Evolutionary conservation across 2,329 filamentous ascomycete species (phyloP), one percentile per base, ranked within the genome.

Genomic region (Calycina herbarum): DNA sequence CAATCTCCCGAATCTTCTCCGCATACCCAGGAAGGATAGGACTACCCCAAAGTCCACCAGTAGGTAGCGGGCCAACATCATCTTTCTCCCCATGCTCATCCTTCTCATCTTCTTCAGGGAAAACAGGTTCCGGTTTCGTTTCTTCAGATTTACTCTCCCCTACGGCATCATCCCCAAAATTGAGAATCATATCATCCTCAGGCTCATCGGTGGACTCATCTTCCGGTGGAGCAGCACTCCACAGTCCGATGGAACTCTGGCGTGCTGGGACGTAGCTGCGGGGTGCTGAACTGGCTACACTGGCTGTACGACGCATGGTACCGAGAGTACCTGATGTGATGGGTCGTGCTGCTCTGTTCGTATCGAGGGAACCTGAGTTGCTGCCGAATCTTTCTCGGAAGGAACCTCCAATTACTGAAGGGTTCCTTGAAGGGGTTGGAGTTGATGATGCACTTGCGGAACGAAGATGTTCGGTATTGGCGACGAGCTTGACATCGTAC

Each of bases 401-500:
- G 20, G 66, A 62, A 15, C 69, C 65, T 1, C 70, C 68, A 27
- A 67, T 71, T 63, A 73, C 6, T 57, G 77, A 78, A 72, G 64
- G 73, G 68, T 60, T 76, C 72, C 69, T 76, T 73, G 67, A 80
- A 73, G 64, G 77, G 77, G 77, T 67, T 73, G 74, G 70, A 8
- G 76, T 72, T 0, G 79, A 76, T 0, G 79, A 76, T 0, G 78
- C 74, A 0, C 77, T 74, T 0, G 75, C 73, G 3, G 75, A 68
- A 5, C 87, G 84, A 2, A 94, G 79, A 73, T 95, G 91, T 38
- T 94, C 91, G 0, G 87, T 89, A 63, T 86, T 92, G 35, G 90
- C 90, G n/a, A 90, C 84, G 15, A 94, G 77, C 69, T 87, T 88
- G 71, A 94, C 85, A 66, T 94, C 90, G 74, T 93, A 94, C 63